Conservation (phyloP, 2,329 filamentous ascomycete genomes). For the Cordyceps militaris region DNA sequence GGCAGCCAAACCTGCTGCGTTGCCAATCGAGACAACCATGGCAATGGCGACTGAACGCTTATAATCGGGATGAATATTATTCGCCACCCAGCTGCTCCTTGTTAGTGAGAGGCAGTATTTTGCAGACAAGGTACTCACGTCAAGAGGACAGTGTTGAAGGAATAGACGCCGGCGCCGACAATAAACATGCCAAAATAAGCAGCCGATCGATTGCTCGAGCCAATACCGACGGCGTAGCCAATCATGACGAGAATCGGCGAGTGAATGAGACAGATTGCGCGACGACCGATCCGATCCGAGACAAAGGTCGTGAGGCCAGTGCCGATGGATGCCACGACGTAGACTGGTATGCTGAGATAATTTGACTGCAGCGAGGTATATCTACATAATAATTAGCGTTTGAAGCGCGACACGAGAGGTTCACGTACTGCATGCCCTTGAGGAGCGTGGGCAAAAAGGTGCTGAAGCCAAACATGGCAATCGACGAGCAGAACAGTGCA, state of each 20-base stretch:
- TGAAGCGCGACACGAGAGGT: rapidly evolving
- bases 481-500: slow-evolving; percentile 23
- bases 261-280: slow-evolving; percentile 24
- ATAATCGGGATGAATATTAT: slow-evolving; percentile 26
- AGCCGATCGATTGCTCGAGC: slow-evolving; percentile 21
- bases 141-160: slow-evolving; percentile 15
- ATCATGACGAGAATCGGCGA: slow-evolving; percentile 23
- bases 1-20: slow-evolving; percentile 23
- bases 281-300: slow-evolving; percentile 26
- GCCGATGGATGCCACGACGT: slow-evolving; percentile 22
- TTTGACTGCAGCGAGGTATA: slow-evolving; percentile 23
- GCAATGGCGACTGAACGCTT: slow-evolving; percentile 27
- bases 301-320: slow-evolving; percentile 20
- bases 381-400: background rate
- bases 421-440: slow-evolving; percentile 24
- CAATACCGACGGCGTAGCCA: slow-evolving; percentile 28
- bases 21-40: slow-evolving; percentile 24
- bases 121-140: slow-evolving; percentile 18
- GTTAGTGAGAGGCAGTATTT: slow-evolving; percentile 1
- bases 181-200: slow-evolving; percentile 30
- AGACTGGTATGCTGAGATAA: slow-evolving; percentile 30
- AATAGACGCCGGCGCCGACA: slow-evolving; percentile 15
- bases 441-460: slow-evolving; percentile 31
- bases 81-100: slow-evolving; percentile 24
- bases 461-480: slow-evolving; percentile 29